Conservation (phyloP, 2,329 filamentous ascomycete genomes). For the Penicillium janthinellum region DNA sequence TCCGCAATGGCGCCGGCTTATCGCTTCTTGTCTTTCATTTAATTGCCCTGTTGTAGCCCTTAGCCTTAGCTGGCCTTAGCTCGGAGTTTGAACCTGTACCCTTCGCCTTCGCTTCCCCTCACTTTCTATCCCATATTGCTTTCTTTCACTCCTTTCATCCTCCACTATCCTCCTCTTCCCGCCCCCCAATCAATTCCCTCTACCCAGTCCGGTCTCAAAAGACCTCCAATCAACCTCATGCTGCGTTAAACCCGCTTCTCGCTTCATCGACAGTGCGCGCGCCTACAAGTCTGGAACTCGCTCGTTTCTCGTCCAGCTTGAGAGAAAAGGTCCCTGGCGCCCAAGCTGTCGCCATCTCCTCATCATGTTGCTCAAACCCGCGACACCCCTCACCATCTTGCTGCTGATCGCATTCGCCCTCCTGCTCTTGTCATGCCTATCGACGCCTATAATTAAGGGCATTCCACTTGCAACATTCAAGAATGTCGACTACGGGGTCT, state of each 20-base stretch:
- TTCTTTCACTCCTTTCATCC: not conserved
- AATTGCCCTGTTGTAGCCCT: not conserved
- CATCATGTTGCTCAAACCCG: constrained; percentile 77
- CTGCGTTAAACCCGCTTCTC: constrained; percentile 12
- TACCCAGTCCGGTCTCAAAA: constrained; percentile 8
- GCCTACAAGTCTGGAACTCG: constrained; percentile 10
- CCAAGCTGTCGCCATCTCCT: constrained; percentile 12
- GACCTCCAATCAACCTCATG: constrained; percentile 18
- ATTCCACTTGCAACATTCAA: constrained; percentile 81
- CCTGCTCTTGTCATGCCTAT: constrained; percentile 83
- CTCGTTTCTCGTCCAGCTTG: constrained; percentile 8
- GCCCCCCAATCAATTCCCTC: not conserved
- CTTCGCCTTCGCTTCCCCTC: constrained; percentile 8
- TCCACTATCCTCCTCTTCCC: not conserved
- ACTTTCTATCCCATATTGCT: not conserved
- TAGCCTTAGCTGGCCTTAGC: constrained; percentile 1
- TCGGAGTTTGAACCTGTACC: not conserved
- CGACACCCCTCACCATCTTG: constrained; percentile 84
- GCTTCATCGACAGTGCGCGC: not conserved
- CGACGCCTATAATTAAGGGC: constrained; percentile 80
- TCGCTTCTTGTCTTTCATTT: constrained; percentile 11
- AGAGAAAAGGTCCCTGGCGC: constrained; percentile 5
- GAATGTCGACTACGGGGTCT: constrained; percentile 83
- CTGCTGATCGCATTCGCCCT: constrained; percentile 83
- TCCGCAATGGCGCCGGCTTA: constrained; percentile 5